phyloP scores from a whole-genome alignment of 1,284 basidiomycete species.

The Cutaneotrichosporon cavernicola region DNA sequence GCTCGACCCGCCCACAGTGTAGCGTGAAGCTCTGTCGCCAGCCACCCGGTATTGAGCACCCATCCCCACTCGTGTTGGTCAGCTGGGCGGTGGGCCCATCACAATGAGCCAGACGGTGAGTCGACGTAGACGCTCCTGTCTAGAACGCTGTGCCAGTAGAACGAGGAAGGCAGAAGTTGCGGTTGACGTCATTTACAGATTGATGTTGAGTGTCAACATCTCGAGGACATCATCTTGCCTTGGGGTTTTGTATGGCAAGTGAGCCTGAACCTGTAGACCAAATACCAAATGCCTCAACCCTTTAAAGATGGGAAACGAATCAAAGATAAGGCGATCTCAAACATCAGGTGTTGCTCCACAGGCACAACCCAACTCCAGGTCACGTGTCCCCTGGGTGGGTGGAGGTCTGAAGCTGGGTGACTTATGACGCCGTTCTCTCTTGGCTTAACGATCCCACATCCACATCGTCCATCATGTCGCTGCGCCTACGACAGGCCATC shows the following conservation, averaged over 20 bases:
- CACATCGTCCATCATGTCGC: constrained; percentile 33
- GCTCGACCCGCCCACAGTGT: constrained; percentile 38
- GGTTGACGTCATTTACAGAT: not conserved
- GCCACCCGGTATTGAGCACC: not conserved
- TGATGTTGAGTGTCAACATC: not conserved
- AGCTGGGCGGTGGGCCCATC: too few relatives aligned
- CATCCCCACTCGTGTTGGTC: not conserved
- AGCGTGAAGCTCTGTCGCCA: constrained; percentile 37
- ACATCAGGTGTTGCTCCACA: not conserved
- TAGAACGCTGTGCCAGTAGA: too few relatives aligned
- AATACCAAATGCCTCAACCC: not conserved
- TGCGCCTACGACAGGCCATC: constrained; percentile 46
- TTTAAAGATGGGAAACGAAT: not conserved
- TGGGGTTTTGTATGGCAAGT: too few relatives aligned
- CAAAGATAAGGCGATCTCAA: not conserved
- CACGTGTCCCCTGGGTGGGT: not conserved
- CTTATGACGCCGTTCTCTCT: constrained; percentile 2
- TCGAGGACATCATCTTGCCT: not conserved
- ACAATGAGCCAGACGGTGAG: not conserved
- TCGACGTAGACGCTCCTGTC: too few relatives aligned
- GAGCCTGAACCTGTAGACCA: too few relatives aligned
- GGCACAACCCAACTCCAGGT: not conserved
- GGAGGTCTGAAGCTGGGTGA: not conserved
- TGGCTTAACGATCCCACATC: not conserved
- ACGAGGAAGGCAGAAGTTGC: too few relatives aligned